Conservation (phyloP, 805 yeast species). For the Saccharomycopsis guyanensis region DNA sequence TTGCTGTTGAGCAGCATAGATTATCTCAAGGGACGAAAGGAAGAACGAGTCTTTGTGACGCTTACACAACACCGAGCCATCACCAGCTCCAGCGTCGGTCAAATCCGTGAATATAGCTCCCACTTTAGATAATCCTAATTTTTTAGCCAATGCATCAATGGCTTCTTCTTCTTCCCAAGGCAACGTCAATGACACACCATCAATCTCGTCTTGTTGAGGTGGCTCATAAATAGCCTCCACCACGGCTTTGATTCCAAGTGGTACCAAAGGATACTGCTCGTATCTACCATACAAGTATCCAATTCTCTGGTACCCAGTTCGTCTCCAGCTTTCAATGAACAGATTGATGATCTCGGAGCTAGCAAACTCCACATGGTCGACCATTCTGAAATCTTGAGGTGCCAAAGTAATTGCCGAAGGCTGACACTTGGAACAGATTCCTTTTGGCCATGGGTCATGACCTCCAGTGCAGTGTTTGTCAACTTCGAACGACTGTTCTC, state of each 20-base stretch:
- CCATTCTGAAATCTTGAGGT: slow-evolving; percentile 88
- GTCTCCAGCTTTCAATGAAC: slow-evolving; percentile 90
- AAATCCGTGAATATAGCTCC: slow-evolving; percentile 89
- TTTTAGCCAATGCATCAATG: slow-evolving; percentile 45
- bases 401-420: slow-evolving; percentile 92
- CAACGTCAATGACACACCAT: slow-evolving; percentile 64
- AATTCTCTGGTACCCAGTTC: slow-evolving; percentile 76
- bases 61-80: slow-evolving; percentile 86
- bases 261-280: slow-evolving; percentile 70
- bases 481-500: slow-evolving; percentile 63
- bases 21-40: slow-evolving; percentile 76
- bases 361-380: slow-evolving; percentile 92
- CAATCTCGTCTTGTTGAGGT: slow-evolving; percentile 77
- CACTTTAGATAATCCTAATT: slow-evolving; percentile 59
- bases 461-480: slow-evolving; percentile 59
- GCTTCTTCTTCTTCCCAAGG: slow-evolving; percentile 44
- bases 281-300: slow-evolving; percentile 83
- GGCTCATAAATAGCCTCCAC: slow-evolving; percentile 95
- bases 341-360: slow-evolving; percentile 64
- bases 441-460: slow-evolving; percentile 90
- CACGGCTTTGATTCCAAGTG: slow-evolving; percentile 87
- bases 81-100: slow-evolving; percentile 75
- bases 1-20: slow-evolving; percentile 80
- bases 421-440: slow-evolving; percentile 94
- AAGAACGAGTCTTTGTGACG: slow-evolving; percentile 90